Evolutionary conservation across 106 monocot genomes (phyloP).

Genomic region (Agapanthus africanus): DNA sequence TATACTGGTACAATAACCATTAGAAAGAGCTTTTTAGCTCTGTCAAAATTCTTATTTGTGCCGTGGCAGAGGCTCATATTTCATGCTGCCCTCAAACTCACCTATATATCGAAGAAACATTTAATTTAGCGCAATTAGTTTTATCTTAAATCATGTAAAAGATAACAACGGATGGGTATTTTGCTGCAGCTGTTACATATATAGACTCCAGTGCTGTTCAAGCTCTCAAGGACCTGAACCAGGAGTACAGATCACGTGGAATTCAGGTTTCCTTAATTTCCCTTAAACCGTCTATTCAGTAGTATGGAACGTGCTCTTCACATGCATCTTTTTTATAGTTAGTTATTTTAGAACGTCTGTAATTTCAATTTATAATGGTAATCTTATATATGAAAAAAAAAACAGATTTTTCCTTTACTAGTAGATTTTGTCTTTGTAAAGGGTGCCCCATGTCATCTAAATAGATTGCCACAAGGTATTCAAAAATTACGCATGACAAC

Average conservation of each 20-base stretch:
- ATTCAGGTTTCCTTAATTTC: slow-evolving; percentile 57
- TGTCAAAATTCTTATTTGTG: not conserved
- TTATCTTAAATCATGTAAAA: not conserved
- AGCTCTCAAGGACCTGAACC: slow-evolving; percentile 85
- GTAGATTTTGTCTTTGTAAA: no score
- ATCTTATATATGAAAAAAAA: no score
- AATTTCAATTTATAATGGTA: no score
- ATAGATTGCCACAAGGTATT: no score
- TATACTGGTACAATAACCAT: not conserved
- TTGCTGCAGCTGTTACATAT: slow-evolving; percentile 83
- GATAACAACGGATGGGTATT: not conserved
- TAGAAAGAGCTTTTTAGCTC: no score
- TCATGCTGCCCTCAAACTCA: not conserved
- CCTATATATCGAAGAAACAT: not conserved
- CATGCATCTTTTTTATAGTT: not conserved
- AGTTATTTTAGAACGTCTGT: no score
- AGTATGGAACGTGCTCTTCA: not conserved
- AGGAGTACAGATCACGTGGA: slow-evolving; percentile 72
- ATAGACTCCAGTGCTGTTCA: slow-evolving; percentile 95
- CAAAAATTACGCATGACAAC: no score
- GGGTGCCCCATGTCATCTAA: no score
- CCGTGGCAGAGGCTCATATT: no score
- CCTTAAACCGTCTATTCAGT: no score
- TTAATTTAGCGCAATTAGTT: not conserved
- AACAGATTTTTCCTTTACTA: no score